Conservation (phyloP, 257 asterid species). For the Solanum appendiculatum region DNA sequence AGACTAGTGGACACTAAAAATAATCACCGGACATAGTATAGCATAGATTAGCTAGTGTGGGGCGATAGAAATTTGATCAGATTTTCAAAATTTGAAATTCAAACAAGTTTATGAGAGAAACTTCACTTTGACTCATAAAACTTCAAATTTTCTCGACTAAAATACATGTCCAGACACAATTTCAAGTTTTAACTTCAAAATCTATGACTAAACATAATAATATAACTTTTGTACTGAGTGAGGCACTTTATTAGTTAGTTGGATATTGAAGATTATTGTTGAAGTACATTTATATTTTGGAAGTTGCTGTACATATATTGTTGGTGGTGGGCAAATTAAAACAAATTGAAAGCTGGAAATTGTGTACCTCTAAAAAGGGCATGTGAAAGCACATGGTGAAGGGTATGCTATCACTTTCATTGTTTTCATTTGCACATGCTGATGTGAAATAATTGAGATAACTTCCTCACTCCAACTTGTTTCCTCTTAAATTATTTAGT, state of each 20-base stretch:
- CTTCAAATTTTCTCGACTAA: neutral
- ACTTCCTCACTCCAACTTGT: neutral
- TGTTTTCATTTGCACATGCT: conserved; percentile 1
- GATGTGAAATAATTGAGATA: neutral
- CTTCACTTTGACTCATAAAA: too few relatives aligned
- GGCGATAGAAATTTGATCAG: neutral
- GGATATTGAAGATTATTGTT: neutral
- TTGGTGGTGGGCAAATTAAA: neutral
- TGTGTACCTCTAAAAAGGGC: neutral
- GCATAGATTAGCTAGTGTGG: neutral
- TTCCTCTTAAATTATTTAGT: neutral
- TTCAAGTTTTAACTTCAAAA: neutral
- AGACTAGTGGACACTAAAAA: neutral
- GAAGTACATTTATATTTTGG: neutral
- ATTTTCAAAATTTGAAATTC: neutral
- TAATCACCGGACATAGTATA: neutral
- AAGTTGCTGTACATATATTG: neutral
- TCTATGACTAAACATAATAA: neutral
- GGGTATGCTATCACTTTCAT: neutral
- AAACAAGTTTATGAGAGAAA: too few relatives aligned
- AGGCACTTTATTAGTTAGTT: neutral
- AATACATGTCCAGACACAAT: neutral
- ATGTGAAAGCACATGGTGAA: conserved; percentile 1
- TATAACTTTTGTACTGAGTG: neutral
- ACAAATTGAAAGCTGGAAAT: neutral